Conservation (phyloP, 306 rosid species). For the Astragalus glycyphyllos region DNA sequence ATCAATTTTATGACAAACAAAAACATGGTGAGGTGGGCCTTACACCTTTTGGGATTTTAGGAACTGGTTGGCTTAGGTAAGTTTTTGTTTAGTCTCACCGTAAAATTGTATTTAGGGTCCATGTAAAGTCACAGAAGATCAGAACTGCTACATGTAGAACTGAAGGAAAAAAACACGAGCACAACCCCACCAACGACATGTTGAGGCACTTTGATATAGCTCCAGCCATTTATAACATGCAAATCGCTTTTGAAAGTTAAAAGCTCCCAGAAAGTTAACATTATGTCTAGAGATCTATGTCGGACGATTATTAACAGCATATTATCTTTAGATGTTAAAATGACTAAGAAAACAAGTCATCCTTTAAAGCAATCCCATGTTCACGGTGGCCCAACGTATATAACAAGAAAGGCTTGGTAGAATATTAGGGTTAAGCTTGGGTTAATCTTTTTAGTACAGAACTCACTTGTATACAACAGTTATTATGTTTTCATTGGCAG, state of each 20-base stretch:
- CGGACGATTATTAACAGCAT: slow-evolving; percentile 21
- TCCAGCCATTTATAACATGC: slow-evolving; percentile 19
- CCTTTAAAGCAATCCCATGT: slow-evolving; percentile 1
- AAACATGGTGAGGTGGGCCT: slow-evolving; percentile 19
- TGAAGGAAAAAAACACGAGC: neutral
- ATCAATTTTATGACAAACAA: slow-evolving; percentile 37
- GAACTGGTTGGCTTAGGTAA: slow-evolving; percentile 15
- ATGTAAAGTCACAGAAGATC: slow-evolving; percentile 11
- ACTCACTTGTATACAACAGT: neutral
- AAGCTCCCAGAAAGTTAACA: slow-evolving; percentile 20
- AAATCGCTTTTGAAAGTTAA: slow-evolving; percentile 1
- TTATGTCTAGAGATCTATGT: slow-evolving; percentile 3
- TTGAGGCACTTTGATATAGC: neutral
- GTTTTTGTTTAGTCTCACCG: neutral
- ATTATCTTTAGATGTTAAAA: slow-evolving; percentile 14
- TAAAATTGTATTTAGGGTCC: slow-evolving; percentile 13
- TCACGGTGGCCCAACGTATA: neutral
- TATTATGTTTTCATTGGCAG: neutral
- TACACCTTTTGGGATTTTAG: slow-evolving; percentile 8
- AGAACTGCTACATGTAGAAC: neutral
- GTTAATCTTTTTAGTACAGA: slow-evolving; percentile 1
- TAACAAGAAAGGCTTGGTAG: slow-evolving; percentile 14
- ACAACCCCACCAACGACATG: slow-evolving; percentile 7
- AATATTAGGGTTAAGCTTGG: slow-evolving; percentile 24
- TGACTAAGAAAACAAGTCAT: slow-evolving; percentile 28